A percentile compares a stretch with the other conserved stretches of the same genome.
phyloP scores from a whole-genome alignment of 1,284 basidiomycete genomes.

The Sanguinoderma infundibulare region DNA sequence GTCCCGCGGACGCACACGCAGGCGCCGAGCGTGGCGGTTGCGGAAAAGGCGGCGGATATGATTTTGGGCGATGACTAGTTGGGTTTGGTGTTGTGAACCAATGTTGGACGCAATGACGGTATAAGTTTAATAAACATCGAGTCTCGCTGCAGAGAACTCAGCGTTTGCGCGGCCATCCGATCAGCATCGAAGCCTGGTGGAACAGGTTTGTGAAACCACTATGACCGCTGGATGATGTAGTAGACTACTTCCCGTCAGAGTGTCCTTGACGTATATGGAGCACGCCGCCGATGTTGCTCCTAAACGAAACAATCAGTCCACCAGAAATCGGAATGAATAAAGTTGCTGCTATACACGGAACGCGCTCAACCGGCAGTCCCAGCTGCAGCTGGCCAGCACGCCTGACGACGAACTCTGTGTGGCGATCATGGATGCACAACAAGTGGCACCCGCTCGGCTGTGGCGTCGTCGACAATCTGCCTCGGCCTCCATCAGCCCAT shows the following conservation, averaged over 20 bases:
- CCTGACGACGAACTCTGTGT: constrained; percentile 98
- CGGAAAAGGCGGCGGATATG: constrained; percentile 39
- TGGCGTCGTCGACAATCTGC: constrained; percentile 70
- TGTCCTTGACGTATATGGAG: too few relatives aligned
- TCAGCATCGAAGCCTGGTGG: neutral
- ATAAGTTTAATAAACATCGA: too few relatives aligned
- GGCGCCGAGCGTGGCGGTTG: constrained; percentile 40
- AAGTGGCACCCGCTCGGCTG: constrained; percentile 57
- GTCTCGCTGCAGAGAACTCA: too few relatives aligned
- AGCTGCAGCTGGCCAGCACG: constrained; percentile 85
- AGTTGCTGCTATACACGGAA: constrained; percentile 53
- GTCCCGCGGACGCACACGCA: constrained; percentile 42
- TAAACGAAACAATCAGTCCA: neutral
- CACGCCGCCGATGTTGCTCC: neutral
- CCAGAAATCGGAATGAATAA: neutral
- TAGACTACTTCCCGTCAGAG: neutral
- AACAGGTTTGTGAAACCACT: neutral
- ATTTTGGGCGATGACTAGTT: constrained; percentile 7
- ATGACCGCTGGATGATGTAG: too few relatives aligned
- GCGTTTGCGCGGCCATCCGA: neutral
- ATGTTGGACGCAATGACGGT: too few relatives aligned
- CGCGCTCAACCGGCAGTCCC: constrained; percentile 87
- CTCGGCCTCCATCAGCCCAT: constrained; percentile 6
- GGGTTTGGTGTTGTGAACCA: too few relatives aligned
- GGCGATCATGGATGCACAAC: constrained; percentile 77